These are phyloP conservation scores for Populus nigra DNA, from an alignment of 345 rosid genomes.

Conservation along the genomic window DNA sequence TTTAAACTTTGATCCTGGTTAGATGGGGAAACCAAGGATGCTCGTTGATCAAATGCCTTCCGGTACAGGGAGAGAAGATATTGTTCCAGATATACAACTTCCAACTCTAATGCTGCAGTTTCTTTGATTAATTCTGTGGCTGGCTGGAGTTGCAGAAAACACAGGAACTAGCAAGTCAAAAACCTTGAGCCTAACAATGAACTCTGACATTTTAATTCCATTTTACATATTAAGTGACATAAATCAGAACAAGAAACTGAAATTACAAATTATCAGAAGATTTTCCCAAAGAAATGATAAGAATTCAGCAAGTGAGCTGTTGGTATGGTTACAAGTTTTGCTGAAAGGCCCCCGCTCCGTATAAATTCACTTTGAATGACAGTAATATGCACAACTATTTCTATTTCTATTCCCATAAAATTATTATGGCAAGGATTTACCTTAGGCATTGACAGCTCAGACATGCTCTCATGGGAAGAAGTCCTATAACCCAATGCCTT, in stretches of 20 bases:
- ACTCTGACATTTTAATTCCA: background rate
- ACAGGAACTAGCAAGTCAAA: conserved; percentile 1
- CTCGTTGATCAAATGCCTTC: conserved; percentile 75
- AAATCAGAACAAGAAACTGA: background rate
- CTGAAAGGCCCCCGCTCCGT: background rate
- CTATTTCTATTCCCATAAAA: conserved; percentile 7
- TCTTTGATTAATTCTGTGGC: conserved; percentile 83
- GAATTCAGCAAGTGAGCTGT: background rate
- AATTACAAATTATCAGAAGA: conserved; percentile 2
- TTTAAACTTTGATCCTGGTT: conserved; percentile 45
- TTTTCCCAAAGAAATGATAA: background rate
- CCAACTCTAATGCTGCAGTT: conserved; percentile 81
- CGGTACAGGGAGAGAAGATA: conserved; percentile 87
- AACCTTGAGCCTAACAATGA: background rate
- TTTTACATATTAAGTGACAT: background rate
- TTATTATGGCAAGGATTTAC: conserved; percentile 34
- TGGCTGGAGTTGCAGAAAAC: conserved; percentile 43
- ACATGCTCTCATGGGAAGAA: conserved; percentile 34
- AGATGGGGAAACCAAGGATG: conserved; percentile 48
- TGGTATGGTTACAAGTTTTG: background rate
- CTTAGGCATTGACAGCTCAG: conserved; percentile 56
- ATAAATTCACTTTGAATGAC: background rate
- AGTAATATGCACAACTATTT: background rate
- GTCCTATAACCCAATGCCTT: conserved; percentile 73
- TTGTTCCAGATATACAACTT: conserved; percentile 84